Percentiles rank a stretch among this genome's conserved stretches.
Evolutionary conservation across 169 alveolate species (phyloP).

Genomic region (Babesia sp.): DNA sequence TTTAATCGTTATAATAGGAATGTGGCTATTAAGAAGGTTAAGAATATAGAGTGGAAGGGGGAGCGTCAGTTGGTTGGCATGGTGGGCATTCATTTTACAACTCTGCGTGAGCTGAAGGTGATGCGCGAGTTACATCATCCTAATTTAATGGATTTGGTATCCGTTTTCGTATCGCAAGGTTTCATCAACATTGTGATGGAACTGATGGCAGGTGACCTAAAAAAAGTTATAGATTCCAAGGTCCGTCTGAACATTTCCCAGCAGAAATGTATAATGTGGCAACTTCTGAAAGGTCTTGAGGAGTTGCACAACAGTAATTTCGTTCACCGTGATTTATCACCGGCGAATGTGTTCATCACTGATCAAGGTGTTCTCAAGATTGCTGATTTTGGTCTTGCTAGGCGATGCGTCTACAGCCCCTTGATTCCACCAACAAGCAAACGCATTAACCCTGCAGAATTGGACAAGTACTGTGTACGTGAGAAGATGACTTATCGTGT

Average conservation of each 20-base stretch:
- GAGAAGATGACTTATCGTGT: constrained; percentile 84
- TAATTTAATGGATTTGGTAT: constrained; percentile 85
- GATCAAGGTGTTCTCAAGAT: constrained; percentile 80
- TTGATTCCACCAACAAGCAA: constrained; percentile 55
- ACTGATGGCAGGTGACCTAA: constrained; percentile 90
- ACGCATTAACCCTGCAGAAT: constrained; percentile 53
- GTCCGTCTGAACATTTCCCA: constrained; percentile 86
- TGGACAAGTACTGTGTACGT: constrained; percentile 63
- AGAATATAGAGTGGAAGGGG: constrained; percentile 71
- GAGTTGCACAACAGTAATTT: constrained; percentile 75
- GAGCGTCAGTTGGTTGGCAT: constrained; percentile 78
- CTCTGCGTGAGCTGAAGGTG: constrained; percentile 90
- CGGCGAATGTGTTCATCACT: constrained; percentile 83
- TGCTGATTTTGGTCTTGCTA: constrained; percentile 89
- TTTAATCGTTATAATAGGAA: no score
- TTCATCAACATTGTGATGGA: constrained; percentile 89
- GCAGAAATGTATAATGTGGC: constrained; percentile 83
- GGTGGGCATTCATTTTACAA: constrained; percentile 88
- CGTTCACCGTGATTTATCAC: constrained; percentile 84
- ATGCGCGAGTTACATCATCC: constrained; percentile 87
- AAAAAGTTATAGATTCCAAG: constrained; percentile 84
- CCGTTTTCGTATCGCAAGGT: constrained; percentile 83
- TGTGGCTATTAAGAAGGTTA: constrained; percentile 93
- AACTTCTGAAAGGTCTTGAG: constrained; percentile 76
- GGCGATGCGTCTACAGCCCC: constrained; percentile 50